Evolutionary conservation across 345 rosid species (phyloP).

Genomic region (Moricandia moricandioides): DNA sequence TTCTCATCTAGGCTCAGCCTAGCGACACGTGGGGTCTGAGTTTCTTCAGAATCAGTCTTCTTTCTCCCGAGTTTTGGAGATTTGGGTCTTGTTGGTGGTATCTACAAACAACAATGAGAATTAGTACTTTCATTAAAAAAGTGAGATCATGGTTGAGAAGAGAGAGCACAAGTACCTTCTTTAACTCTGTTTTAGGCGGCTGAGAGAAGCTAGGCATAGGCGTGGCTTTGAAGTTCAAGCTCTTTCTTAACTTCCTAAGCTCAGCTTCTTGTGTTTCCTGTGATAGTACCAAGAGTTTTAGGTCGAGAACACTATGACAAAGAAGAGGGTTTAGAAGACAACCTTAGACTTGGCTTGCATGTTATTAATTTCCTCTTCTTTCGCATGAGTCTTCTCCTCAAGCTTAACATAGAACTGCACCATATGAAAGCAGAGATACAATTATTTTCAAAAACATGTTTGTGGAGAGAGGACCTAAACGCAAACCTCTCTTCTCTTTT

Average conservation of each 20-base stretch:
- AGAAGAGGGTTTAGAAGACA: constrained; percentile 17
- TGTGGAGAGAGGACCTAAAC: constrained; percentile 12
- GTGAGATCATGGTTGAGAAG: constrained; percentile 11
- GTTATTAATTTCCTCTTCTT: constrained; percentile 70
- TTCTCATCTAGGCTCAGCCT: constrained; percentile 79
- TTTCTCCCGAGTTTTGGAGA: constrained; percentile 96
- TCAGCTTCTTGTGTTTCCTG: constrained; percentile 99
- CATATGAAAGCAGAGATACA: constrained; percentile 18
- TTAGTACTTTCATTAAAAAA: not conserved
- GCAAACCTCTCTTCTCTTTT: constrained; percentile 93
- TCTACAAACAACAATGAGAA: constrained; percentile 43
- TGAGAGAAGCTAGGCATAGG: constrained; percentile 97
- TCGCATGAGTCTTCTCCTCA: constrained; percentile 99
- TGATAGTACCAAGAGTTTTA: constrained; percentile 4
- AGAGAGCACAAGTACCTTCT: constrained; percentile 58
- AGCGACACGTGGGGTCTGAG: constrained; percentile 34
- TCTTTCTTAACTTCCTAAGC: constrained; percentile 83
- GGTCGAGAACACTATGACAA: not conserved
- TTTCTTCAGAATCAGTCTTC: constrained; percentile 68
- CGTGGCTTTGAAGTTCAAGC: constrained; percentile 90
- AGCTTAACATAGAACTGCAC: constrained; percentile 89
- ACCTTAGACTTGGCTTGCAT: constrained; percentile 98
- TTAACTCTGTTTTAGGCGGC: constrained; percentile 79
- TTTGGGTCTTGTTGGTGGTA: constrained; percentile 92
- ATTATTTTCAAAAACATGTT: not conserved